Base-by-base conservation (phyloP, 352 stramenopile species). In the Blastocystis sp. region DNA sequence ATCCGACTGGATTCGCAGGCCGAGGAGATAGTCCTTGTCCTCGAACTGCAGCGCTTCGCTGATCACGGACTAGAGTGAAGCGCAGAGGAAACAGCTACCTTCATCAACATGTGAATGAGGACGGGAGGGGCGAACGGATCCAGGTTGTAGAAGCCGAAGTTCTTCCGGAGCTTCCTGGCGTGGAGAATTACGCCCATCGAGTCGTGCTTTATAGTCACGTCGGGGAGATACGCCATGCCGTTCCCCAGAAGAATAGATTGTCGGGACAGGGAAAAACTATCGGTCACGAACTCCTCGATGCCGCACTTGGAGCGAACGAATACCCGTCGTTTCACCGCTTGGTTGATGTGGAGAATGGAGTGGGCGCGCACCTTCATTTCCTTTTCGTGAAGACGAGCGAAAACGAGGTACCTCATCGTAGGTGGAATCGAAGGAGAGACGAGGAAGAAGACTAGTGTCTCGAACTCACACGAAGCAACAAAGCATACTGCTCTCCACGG, bases 41-140 rank as follows among this genome's bases (percentile, higher is more conserved):
- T 85, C 74, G 37, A 85, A 85, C 39, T 69, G 74, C 4, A 69
- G 37, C n/a, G 50, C 41, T 41, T 85, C 74, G 61, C 50, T 67
- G 35, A 85, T 31, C 3, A 26, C 31, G 0, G 74, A 70, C 74
- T 85, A 45, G 12, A 16, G 3, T 50, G 3, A 41, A 65, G 26
- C 29, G 4, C 29, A 0, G 0, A 66, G 4, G 21, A 9, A 0
- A 50, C 21, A 2, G 41, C 29, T 45, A 65, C 71, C n/a, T 81
- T 81, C 12, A 62, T 31, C 37, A 81, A 33, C 37, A 63, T 35
- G 60, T 21, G 60, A 19, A 81, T 45, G 24, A 45, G 24, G n/a
- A 85, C 74, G 21, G 74, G 74, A 37, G 41, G 16, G 41, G 13
- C 6, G 24, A n/a, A 33, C 12, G 50, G 50, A 41, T 85, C 74